Evolutionary conservation across 768 basidiomycete species (phyloP), one percentile per base, ranked within the genome.

Genomic region (Tylopilus vinaceipallidus): DNA sequence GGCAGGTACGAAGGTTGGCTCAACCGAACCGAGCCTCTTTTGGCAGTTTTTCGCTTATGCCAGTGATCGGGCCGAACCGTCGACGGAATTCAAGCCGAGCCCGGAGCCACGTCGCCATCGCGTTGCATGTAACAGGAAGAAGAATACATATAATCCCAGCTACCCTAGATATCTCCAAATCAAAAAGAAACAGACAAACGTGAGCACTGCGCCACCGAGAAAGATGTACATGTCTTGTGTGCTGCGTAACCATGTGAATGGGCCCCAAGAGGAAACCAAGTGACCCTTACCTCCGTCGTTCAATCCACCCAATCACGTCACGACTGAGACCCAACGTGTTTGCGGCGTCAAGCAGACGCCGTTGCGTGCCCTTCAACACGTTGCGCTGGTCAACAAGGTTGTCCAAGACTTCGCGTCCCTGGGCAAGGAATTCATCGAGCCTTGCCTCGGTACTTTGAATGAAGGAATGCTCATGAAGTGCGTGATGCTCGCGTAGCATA

Each of bases 161-260:
- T 68, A 79, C 44, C 88, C 95, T 40, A 98, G 72, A 67, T 93
- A 98, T 58, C 81, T 81, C 87, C 91, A 91, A 59, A 98, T 98
- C 56, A 92, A 68, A 72, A 82, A 95, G 74, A 98, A 98, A 70
- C 87, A 92, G 70, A 97, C 76, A 66, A 98, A 88, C 10, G 95
- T 98, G 66, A 91, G 80, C 20, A 88, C 69, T 1, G 87, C 88
- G 2, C 95, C 95, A 3, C 72, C 86, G 40, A 89, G 66, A 71
- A 99, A 94, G 54, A 99, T 95, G 57, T 91, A 95, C 76, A 87
- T 91, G 64, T 99, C 95, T 65, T 95, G 95, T 36, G 87, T 93
- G 64, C 95, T 95, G 65, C 10, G 36, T 29, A 22, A 45, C 39
- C 44, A 30, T 30, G 62, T 66, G 32, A 61, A 30, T 17, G 5